Conservation (phyloP, 257 asterid species). For the Oldenlandia corymbosa region DNA sequence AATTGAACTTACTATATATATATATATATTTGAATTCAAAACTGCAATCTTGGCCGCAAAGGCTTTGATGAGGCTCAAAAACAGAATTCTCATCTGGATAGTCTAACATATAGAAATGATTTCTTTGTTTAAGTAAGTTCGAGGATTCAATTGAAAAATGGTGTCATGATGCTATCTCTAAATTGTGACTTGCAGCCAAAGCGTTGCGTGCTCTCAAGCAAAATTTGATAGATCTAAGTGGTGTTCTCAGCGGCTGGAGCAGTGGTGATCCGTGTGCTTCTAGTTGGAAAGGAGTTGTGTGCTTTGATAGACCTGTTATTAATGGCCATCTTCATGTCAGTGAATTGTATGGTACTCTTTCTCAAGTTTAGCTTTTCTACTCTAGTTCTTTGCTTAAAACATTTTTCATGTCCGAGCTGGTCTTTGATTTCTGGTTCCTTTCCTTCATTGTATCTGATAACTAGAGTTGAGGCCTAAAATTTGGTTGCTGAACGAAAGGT, state of each 20-base stretch:
- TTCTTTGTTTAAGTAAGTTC: no score
- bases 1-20: not conserved
- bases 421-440: no score
- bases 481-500: no score
- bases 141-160: no score
- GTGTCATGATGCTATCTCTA: not conserved
- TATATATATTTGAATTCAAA: not conserved
- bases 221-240: conserved; percentile 52
- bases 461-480: no score
- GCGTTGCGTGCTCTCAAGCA: conserved; percentile 57
- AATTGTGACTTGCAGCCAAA: conserved; percentile 42
- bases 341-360: conserved; percentile 53
- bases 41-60: no score
- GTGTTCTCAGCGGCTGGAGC: conserved; percentile 57
- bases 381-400: not conserved
- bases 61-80: not conserved
- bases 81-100: not conserved
- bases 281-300: conserved; percentile 64
- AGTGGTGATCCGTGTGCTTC: conserved; percentile 81
- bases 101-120: no score
- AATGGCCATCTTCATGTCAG: conserved; percentile 68
- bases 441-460: no score
- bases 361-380: not conserved
- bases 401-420: not conserved
- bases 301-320: conserved; percentile 45